phyloP scores from a whole-genome alignment of 805 yeast genomes.

The Barnettozyma californica region DNA sequence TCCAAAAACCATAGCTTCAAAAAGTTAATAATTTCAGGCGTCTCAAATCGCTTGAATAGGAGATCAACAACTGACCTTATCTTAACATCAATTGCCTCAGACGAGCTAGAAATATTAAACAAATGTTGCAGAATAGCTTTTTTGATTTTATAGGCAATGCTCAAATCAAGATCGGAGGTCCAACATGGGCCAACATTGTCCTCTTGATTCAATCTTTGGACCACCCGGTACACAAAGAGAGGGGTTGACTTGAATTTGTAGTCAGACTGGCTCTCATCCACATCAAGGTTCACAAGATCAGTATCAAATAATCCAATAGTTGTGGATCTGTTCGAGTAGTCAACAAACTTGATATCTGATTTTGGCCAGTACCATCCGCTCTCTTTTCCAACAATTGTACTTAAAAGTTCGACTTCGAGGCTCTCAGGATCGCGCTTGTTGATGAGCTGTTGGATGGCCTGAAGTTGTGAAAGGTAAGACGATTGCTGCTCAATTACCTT shows the following conservation, averaged over 20 bases:
- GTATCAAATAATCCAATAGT: conserved; percentile 16
- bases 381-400: background rate
- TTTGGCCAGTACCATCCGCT: conserved; percentile 27
- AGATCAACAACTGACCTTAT: conserved; percentile 5
- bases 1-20: conserved; percentile 54
- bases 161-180: conserved; percentile 15
- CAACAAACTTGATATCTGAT: conserved; percentile 11
- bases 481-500: conserved; percentile 6
- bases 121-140: background rate
- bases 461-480: conserved; percentile 2
- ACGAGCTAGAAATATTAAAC: background rate
- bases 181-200: conserved; percentile 11
- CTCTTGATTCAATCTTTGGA: conserved; percentile 8
- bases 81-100: background rate
- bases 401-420: conserved; percentile 10
- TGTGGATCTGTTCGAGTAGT: conserved; percentile 1
- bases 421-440: conserved; percentile 5
- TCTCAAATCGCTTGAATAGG: conserved; percentile 9
- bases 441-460: background rate
- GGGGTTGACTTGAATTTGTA: conserved; percentile 16
- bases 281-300: conserved; percentile 19
- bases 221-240: conserved; percentile 11
- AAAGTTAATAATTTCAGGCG: conserved; percentile 30
- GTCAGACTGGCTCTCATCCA: conserved; percentile 8
- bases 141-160: conserved; percentile 16